phyloP scores from a whole-genome alignment of 768 basidiomycete species.

The Suillus occidentalis region DNA sequence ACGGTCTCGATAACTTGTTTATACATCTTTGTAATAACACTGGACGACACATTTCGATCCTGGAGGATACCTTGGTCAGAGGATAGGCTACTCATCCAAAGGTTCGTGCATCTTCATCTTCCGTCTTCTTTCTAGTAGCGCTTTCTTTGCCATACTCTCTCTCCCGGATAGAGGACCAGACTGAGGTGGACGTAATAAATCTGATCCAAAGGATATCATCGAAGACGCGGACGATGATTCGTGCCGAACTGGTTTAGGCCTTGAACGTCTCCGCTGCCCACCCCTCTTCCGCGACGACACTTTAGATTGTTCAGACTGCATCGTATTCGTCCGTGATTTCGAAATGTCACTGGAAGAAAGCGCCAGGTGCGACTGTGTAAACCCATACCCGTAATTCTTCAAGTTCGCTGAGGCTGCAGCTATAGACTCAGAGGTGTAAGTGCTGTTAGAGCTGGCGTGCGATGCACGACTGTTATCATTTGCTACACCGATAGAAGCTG shows the following conservation, averaged over 20 bases:
- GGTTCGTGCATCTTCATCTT: constrained; percentile 11
- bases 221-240: constrained; percentile 29
- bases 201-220: constrained; percentile 22
- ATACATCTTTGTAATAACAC: constrained; percentile 5
- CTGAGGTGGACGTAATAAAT: background rate
- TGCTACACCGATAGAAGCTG: background rate
- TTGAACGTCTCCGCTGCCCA: constrained; percentile 2
- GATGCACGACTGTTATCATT: constrained; percentile 1
- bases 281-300: background rate
- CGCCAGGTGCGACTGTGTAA: constrained; percentile 13
- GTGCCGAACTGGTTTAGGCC: constrained; percentile 20
- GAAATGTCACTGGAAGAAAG: constrained; percentile 4
- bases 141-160: constrained; percentile 24
- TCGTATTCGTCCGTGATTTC: constrained; percentile 6
- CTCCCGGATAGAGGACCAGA: constrained; percentile 15
- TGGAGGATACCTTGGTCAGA: background rate
- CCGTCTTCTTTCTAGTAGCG: constrained; percentile 27
- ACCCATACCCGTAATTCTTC: constrained; percentile 24
- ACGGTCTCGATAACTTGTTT: background rate
- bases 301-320: constrained; percentile 10
- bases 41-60: background rate
- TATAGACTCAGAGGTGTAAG: constrained; percentile 27
- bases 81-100: background rate
- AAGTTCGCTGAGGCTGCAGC: constrained; percentile 21
- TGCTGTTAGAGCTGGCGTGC: constrained; percentile 19